Conservation (phyloP, 1,284 basidiomycete species). For the Mycena citricolor region DNA sequence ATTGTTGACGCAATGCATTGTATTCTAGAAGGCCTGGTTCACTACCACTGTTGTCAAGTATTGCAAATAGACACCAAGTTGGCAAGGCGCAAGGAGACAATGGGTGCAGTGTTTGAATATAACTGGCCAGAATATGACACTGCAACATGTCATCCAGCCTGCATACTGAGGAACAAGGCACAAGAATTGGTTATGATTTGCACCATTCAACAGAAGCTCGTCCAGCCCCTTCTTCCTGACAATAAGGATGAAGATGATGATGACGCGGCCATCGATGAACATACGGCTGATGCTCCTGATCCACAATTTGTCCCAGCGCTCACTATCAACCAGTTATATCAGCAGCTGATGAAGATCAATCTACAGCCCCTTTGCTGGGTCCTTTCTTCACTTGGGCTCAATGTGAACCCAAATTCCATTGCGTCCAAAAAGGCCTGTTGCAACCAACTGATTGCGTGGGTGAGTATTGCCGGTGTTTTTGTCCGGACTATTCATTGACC, state of each 20-base stretch:
- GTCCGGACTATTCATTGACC: background rate
- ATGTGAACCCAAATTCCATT: slow-evolving; percentile 4
- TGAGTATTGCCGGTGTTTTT: slow-evolving; percentile 1
- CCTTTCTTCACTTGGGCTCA: slow-evolving; percentile 6
- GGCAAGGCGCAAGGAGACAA: slow-evolving; percentile 11
- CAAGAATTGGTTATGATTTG: slow-evolving; percentile 1
- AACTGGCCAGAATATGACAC: slow-evolving; percentile 9
- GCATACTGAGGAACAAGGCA: slow-evolving; percentile 1
- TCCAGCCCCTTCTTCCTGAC: slow-evolving; percentile 4
- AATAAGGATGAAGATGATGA: slow-evolving; percentile 2
- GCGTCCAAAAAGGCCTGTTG: background rate
- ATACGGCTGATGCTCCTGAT: slow-evolving; percentile 10
- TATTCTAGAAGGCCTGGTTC: slow-evolving; percentile 30
- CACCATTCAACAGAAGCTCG: slow-evolving; percentile 13
- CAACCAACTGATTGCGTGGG: slow-evolving; percentile 1
- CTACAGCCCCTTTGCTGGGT: slow-evolving; percentile 1
- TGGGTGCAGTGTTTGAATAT: slow-evolving; percentile 1
- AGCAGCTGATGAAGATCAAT: background rate
- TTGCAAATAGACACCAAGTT: slow-evolving; percentile 29
- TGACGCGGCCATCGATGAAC: slow-evolving; percentile 4
- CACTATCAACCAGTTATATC: slow-evolving; percentile 4
- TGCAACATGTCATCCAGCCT: background rate
- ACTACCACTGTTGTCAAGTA: slow-evolving; percentile 28
- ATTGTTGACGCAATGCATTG: slow-evolving; percentile 39
- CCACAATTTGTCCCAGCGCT: slow-evolving; percentile 8